phyloP scores from a whole-genome alignment of 1,139 yeast genomes.

The Suhomyces chickasaworum region DNA sequence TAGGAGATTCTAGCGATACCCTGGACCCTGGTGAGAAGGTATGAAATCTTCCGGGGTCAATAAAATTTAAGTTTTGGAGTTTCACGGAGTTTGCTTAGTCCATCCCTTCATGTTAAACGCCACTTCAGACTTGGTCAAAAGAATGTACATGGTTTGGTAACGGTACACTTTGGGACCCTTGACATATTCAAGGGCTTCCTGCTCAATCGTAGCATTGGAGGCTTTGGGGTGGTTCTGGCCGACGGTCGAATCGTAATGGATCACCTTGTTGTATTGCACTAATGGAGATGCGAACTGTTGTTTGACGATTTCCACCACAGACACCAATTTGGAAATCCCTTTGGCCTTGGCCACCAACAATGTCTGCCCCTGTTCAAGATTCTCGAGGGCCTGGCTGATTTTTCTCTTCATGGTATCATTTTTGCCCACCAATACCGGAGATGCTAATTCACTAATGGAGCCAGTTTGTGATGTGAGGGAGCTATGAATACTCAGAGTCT shows the following conservation, averaged over 20 bases:
- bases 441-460: neutral
- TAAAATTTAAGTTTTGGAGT: too few relatives aligned
- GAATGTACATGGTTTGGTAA: conserved; percentile 25
- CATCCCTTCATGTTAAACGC: conserved; percentile 15
- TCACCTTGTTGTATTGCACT: conserved; percentile 19
- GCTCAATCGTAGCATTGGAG: neutral
- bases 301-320: conserved; percentile 33
- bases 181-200: conserved; percentile 13
- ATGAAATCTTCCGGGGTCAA: too few relatives aligned
- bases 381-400: conserved; percentile 20
- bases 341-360: conserved; percentile 23
- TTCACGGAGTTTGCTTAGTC: conserved; percentile 17
- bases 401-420: conserved; percentile 30
- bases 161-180: conserved; percentile 22
- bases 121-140: conserved; percentile 17
- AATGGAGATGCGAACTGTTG: conserved; percentile 4
- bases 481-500: neutral
- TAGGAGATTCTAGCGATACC: too few relatives aligned
- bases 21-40: neutral
- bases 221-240: conserved; percentile 12
- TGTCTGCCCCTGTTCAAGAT: conserved; percentile 13
- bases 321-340: conserved; percentile 28
- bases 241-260: conserved; percentile 11
- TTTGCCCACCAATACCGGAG: conserved; percentile 23
- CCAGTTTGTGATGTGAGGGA: conserved; percentile 2